Evolutionary conservation across 306 rosid species (phyloP).

Genomic region (Alnus rubra): DNA sequence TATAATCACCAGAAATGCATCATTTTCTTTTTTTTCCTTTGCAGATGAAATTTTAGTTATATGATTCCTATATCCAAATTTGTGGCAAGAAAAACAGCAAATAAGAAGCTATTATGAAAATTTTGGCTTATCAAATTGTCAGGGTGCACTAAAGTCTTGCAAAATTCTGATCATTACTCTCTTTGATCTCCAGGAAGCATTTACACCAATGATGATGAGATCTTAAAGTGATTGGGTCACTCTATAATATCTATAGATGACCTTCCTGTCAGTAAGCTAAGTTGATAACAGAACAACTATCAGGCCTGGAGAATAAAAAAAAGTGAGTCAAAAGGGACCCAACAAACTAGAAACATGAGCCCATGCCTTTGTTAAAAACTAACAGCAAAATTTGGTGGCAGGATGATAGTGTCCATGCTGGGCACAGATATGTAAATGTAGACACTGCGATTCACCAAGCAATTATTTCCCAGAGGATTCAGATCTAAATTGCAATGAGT

Average conservation of each 20-base stretch:
- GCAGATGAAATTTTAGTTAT: background rate
- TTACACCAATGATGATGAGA: background rate
- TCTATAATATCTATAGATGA: background rate
- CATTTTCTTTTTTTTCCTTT: background rate
- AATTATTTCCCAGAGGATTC: background rate
- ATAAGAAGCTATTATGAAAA: background rate
- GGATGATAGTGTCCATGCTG: background rate
- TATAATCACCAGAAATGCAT: background rate
- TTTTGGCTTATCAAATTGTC: background rate
- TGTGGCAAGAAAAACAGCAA: background rate
- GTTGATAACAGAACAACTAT: background rate
- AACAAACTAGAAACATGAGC: background rate
- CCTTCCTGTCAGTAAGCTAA: background rate
- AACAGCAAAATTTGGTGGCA: background rate
- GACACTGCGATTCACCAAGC: background rate
- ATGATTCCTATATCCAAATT: background rate
- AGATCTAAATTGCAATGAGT: background rate
- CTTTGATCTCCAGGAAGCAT: conserved; percentile 9
- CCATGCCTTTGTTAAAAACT: background rate
- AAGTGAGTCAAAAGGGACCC: background rate
- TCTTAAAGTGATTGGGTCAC: conserved; percentile 1
- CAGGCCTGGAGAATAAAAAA: background rate
- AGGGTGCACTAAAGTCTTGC: conserved; percentile 1
- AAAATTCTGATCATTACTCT: conserved; percentile 12
- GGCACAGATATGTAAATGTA: background rate